Percentiles rank a stretch among this genome's conserved stretches.
phyloP scores from a whole-genome alignment of 164 flowering plant species.

The Pachysandra terminalis region DNA sequence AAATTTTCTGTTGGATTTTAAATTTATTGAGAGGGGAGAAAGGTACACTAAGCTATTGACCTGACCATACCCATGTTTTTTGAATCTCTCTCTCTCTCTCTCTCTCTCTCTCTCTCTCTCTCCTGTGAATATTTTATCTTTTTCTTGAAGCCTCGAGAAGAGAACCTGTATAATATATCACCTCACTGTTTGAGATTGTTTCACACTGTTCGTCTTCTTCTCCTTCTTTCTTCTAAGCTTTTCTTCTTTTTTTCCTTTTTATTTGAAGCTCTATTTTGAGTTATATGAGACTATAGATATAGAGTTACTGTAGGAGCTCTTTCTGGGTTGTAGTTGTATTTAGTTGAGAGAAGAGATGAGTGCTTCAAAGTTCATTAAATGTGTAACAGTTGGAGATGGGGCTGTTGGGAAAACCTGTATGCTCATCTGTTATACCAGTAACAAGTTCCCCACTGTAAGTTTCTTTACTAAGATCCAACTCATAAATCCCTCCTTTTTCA shows the following conservation, averaged over 20 bases:
- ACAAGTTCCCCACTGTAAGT: constrained; percentile 95
- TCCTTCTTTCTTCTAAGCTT: constrained; percentile 10
- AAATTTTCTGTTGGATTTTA: constrained; percentile 18
- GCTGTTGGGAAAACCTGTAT: constrained; percentile 97
- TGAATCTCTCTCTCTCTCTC: constrained; percentile 7
- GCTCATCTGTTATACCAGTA: constrained; percentile 97
- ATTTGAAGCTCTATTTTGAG: neutral
- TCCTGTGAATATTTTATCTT: neutral
- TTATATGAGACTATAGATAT: neutral
- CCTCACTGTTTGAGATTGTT: neutral
- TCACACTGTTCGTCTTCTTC: constrained; percentile 4
- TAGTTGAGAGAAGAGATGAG: constrained; percentile 49
- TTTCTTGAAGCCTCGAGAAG: constrained; percentile 11
- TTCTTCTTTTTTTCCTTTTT: constrained; percentile 5
- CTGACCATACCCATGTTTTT: neutral
- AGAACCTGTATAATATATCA: no score
- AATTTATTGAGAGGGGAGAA: constrained; percentile 35
- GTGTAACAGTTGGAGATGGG: constrained; percentile 99
- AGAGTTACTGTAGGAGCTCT: constrained; percentile 5
- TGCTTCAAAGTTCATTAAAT: constrained; percentile 94
- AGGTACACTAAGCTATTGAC: constrained; percentile 27
- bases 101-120: constrained; percentile 5
- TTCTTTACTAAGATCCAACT: constrained; percentile 4
- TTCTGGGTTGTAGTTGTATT: no score
- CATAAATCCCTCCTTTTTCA: neutral